Percentiles rank a stretch among this genome's conserved stretches.
Evolutionary conservation across 768 basidiomycete species (phyloP).

Genomic region (Hericium coralloides): DNA sequence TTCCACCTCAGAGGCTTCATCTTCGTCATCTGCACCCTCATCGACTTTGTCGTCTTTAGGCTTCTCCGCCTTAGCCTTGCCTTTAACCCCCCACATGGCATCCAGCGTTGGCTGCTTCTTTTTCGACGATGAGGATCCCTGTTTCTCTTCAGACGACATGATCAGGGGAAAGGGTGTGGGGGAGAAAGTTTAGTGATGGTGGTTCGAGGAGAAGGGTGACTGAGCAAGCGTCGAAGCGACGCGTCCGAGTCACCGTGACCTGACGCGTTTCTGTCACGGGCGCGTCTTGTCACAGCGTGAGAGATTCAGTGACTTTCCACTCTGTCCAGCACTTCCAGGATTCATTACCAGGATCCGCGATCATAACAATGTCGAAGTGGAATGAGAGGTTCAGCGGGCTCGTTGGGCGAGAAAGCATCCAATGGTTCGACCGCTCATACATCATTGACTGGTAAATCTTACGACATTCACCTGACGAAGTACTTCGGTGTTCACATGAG

Average conservation of each 20-base stretch:
- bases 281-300: conserved; percentile 5
- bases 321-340: neutral
- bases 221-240: neutral
- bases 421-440: conserved; percentile 33
- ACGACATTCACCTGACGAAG: neutral
- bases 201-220: neutral
- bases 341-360: neutral
- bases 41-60: conserved; percentile 1
- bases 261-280: conserved; percentile 1
- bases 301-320: neutral
- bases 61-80: conserved; percentile 5
- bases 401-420: conserved; percentile 3
- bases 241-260: neutral
- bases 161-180: neutral
- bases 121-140: neutral
- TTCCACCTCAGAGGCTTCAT: conserved; percentile 15
- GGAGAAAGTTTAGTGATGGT: neutral
- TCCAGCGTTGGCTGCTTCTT: conserved; percentile 12
- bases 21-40: conserved; percentile 4
- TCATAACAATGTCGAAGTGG: neutral
- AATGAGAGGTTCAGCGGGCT: neutral
- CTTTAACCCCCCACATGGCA: conserved; percentile 2
- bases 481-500: conserved; percentile 17
- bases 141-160: conserved; percentile 5
- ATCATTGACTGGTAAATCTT: conserved; percentile 41